Conservation (phyloP, 2,329 filamentous ascomycete genomes). For the Diaporthe amygdali region DNA sequence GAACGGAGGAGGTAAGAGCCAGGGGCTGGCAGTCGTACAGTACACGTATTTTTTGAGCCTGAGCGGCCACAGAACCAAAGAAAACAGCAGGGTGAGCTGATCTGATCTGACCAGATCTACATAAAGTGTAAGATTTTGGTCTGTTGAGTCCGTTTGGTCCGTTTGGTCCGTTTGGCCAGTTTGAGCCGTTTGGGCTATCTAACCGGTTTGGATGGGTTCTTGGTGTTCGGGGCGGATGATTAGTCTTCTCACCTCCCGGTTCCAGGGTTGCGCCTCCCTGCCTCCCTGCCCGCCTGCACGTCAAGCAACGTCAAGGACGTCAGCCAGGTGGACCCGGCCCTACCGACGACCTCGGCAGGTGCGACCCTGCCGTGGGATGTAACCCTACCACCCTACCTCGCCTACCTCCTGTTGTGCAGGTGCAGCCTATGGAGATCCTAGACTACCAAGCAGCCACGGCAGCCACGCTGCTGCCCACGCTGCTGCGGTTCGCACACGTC, state of each 20-base stretch:
- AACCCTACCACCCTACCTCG: too few relatives aligned
- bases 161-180: background rate
- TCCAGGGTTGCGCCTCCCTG: background rate
- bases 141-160: background rate
- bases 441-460: too few relatives aligned
- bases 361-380: background rate
- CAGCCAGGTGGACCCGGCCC: background rate
- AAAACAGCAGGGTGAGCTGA: background rate
- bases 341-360: constrained; percentile 12
- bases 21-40: too few relatives aligned
- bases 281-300: too few relatives aligned
- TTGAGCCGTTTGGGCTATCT: background rate
- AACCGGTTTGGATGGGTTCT: background rate
- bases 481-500: too few relatives aligned
- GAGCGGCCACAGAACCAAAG: too few relatives aligned
- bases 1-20: background rate
- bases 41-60: background rate
- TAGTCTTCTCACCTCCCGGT: too few relatives aligned
- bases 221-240: background rate
- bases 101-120: background rate
- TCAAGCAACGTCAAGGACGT: background rate
- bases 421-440: too few relatives aligned
- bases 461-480: too few relatives aligned
- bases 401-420: too few relatives aligned
- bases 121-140: background rate